phyloP scores from a whole-genome alignment of 1,284 basidiomycete genomes.

The Erythrobasidium hasegawianum region DNA sequence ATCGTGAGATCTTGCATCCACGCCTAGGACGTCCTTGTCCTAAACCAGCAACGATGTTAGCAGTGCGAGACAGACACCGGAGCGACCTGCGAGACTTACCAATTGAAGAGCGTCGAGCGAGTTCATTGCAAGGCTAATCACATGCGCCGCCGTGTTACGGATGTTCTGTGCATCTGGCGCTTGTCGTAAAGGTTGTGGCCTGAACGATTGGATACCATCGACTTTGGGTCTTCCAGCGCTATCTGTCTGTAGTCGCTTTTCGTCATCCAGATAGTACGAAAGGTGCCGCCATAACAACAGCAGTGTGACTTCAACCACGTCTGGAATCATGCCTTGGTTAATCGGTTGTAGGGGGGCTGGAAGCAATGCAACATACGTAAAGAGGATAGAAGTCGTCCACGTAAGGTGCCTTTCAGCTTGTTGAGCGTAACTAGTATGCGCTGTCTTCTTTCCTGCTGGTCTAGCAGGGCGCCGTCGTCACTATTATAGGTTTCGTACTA shows the following conservation, averaged over 20 bases:
- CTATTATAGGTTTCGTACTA: too few species aligned
- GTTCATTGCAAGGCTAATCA: constrained; percentile 25
- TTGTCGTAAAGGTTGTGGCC: constrained; percentile 12
- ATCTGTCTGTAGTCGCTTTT: constrained; percentile 17
- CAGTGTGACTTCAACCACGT: constrained; percentile 74
- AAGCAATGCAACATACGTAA: constrained; percentile 54
- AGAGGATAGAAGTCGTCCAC: constrained; percentile 56
- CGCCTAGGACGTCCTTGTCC: constrained; percentile 12
- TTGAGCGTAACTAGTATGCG: background rate
- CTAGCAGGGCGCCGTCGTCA: constrained; percentile 8
- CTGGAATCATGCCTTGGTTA: constrained; percentile 52
- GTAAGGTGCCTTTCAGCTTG: constrained; percentile 57
- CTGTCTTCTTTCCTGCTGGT: constrained; percentile 29
- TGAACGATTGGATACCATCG: constrained; percentile 22
- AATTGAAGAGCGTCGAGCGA: constrained; percentile 26
- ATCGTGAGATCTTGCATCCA: constrained; percentile 29
- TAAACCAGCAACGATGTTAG: too few species aligned
- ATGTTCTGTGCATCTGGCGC: constrained; percentile 6
- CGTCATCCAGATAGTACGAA: constrained; percentile 53
- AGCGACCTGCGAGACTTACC: constrained; percentile 15
- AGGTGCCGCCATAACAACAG: constrained; percentile 82
- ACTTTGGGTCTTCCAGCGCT: constrained; percentile 25
- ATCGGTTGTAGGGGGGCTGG: constrained; percentile 8
- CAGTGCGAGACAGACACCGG: too few species aligned
- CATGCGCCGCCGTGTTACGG: background rate